Conservation (phyloP, 169 alveolate genomes). For the Babesia sp. region DNA sequence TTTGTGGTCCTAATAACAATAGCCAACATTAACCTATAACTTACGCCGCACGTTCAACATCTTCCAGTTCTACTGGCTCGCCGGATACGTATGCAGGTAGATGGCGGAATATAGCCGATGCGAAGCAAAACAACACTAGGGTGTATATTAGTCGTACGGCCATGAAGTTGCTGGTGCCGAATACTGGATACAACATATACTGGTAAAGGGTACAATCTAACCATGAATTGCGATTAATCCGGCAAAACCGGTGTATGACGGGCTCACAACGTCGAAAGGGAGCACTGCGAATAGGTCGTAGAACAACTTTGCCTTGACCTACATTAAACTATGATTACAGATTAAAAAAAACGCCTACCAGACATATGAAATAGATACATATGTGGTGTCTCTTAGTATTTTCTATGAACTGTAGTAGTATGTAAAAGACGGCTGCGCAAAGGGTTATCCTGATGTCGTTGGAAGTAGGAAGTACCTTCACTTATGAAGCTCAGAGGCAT, state of each 20-base stretch:
- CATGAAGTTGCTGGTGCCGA: slow-evolving; percentile 52
- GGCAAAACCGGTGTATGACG: slow-evolving; percentile 53
- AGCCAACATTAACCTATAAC: not conserved
- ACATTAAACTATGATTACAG: not conserved
- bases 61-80: slow-evolving; percentile 58
- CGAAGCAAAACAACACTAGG: slow-evolving; percentile 9
- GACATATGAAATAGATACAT: slow-evolving; percentile 28
- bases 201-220: not conserved
- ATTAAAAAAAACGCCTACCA: slow-evolving; percentile 16
- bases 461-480: slow-evolving; percentile 7
- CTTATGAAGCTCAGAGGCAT: slow-evolving; percentile 18
- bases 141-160: slow-evolving; percentile 35
- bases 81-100: slow-evolving; percentile 47
- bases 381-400: slow-evolving; percentile 17
- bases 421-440: slow-evolving; percentile 13
- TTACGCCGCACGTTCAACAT: slow-evolving; percentile 45
- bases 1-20: not conserved
- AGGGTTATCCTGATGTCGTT: not conserved
- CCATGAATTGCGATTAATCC: slow-evolving; percentile 43
- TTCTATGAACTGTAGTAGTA: slow-evolving; percentile 12
- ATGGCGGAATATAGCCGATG: slow-evolving; percentile 31
- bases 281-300: slow-evolving; percentile 52
- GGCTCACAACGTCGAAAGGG: slow-evolving; percentile 51
- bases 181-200: slow-evolving; percentile 21
- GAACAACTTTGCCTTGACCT: slow-evolving; percentile 52